Evolutionary conservation across 2,329 filamentous ascomycete genomes (phyloP).

Genomic region (Colletotrichum lentis): DNA sequence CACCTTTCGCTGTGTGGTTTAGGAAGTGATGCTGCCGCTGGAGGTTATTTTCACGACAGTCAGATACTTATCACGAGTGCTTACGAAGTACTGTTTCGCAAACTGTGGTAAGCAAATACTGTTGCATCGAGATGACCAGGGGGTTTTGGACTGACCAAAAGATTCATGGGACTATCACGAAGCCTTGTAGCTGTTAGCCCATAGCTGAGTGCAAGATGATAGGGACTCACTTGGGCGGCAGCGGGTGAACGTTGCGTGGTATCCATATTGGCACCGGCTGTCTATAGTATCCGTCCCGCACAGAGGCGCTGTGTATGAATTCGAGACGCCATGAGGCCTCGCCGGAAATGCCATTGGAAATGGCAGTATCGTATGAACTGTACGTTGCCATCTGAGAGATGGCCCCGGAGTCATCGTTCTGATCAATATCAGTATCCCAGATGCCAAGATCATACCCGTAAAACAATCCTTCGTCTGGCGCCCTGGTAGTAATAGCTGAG

Average conservation of each 20-base stretch:
- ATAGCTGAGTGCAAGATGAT: background rate
- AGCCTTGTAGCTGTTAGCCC: conserved; percentile 60
- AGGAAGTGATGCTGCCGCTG: conserved; percentile 66
- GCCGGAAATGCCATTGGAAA: background rate
- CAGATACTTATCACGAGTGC: conserved; percentile 33
- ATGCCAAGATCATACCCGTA: conserved; percentile 78
- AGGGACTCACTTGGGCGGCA: conserved; percentile 53
- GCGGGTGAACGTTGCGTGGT: conserved; percentile 56
- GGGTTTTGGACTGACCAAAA: conserved; percentile 59
- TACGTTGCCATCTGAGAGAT: conserved; percentile 55
- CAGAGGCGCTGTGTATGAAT: background rate
- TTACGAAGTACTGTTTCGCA: conserved; percentile 56
- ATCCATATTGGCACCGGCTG: conserved; percentile 70
- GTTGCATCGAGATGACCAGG: background rate
- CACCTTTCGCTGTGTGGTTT: conserved; percentile 77
- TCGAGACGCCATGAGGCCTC: background rate
- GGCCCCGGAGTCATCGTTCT: conserved; percentile 75
- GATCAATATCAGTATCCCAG: conserved; percentile 73
- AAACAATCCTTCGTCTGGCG: conserved; percentile 52
- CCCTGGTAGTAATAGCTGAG: background rate
- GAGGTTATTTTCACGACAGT: conserved; percentile 12
- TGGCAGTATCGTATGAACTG: too few relatives aligned
- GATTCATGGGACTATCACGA: conserved; percentile 78
- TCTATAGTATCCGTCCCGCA: conserved; percentile 70
- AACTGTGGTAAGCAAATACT: background rate